Base-by-base conservation (phyloP, 139 green algal species). In the Mesotaenium endlicherianum region DNA sequence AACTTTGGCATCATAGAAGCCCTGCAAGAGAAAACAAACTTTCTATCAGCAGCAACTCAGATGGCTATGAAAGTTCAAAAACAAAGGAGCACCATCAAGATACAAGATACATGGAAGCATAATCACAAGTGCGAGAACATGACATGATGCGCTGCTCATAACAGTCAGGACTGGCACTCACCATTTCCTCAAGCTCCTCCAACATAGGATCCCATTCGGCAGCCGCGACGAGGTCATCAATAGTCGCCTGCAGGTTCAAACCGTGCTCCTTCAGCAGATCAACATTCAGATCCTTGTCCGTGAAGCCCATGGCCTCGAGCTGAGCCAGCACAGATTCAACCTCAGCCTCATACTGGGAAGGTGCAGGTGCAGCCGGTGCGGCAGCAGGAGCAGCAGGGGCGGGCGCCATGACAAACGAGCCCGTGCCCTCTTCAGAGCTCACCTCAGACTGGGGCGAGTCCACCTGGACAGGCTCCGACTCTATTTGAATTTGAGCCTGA, bases 161-260 rank as follows among this genome's bases (percentile, higher is more conserved):
- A n/a, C n/a, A n/a, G n/a, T n/a, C n/a, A n/a, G n/a, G n/a, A n/a
- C n/a, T n/a, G n/a, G 64, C 36, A 81, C 71, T 86, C 44, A 87
- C 81, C 81, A 87, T 87, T n/a, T 83, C 75, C 26, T 87, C 45
- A 34, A 87, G 75, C 47, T 87, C 81, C 76, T 84, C 43, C 39
- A 87, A 34, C 81, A 78, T 81, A 31, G 53, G 50, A 45, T 87
- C 75, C 75, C 75, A 87, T 36, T 83, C 75, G 0, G 72, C 30
- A 16, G 58, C 39, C 40, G 80, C 47, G 36, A 87, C 74, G 1
- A 87, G 81, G n/a, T 86, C 50, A 34, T 86, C 43, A 11, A 87
- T 38, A 34, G 59, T 71, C 55, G 38, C 17, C 8, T 43, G 40
- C 39, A 87, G 30, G 67, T 87, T 36, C 16, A 42, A 36, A 8